A percentile compares a stretch with the other conserved stretches of the same genome.
Evolutionary conservation across 805 yeast species (phyloP).

Genomic region (Candida tallmaniae): DNA sequence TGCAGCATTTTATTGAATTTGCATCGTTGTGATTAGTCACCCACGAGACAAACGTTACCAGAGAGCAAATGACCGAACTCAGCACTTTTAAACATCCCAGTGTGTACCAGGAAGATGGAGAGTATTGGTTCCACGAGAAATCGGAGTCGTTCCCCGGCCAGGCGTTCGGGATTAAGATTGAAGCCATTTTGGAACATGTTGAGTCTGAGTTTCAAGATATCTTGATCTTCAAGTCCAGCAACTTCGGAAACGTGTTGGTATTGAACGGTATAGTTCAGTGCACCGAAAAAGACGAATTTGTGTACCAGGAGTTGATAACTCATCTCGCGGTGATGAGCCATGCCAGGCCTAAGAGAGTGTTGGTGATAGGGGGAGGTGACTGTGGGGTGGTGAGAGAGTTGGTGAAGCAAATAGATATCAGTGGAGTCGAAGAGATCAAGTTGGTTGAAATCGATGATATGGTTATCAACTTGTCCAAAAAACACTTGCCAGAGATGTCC

Average conservation of each 20-base stretch:
- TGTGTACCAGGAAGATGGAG: slow-evolving; percentile 20
- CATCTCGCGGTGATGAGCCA: slow-evolving; percentile 81
- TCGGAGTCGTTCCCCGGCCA: slow-evolving; percentile 84
- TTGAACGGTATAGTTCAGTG: slow-evolving; percentile 89
- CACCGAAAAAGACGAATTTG: slow-evolving; percentile 88
- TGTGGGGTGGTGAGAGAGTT: slow-evolving; percentile 92
- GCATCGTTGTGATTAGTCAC: background rate
- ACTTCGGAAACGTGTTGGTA: slow-evolving; percentile 84
- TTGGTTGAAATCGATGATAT: slow-evolving; percentile 87
- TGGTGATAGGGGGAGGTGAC: slow-evolving; percentile 95
- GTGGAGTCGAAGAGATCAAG: slow-evolving; percentile 57
- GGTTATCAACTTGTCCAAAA: slow-evolving; percentile 67
- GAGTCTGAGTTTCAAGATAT: slow-evolving; percentile 77
- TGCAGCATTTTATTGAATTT: background rate
- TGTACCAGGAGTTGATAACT: slow-evolving; percentile 89
- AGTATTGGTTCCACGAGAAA: slow-evolving; percentile 73
- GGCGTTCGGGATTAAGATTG: slow-evolving; percentile 64
- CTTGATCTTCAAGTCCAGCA: slow-evolving; percentile 67
- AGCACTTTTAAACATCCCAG: slow-evolving; percentile 19
- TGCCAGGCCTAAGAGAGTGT: slow-evolving; percentile 65
- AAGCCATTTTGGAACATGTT: slow-evolving; percentile 59
- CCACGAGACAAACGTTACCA: background rate
- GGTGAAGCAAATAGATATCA: slow-evolving; percentile 57
- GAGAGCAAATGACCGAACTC: background rate
- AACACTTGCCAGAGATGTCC: slow-evolving; percentile 77